Conservation (phyloP, 2,329 filamentous ascomycete genomes). For the Colletotrichum destructivum region DNA sequence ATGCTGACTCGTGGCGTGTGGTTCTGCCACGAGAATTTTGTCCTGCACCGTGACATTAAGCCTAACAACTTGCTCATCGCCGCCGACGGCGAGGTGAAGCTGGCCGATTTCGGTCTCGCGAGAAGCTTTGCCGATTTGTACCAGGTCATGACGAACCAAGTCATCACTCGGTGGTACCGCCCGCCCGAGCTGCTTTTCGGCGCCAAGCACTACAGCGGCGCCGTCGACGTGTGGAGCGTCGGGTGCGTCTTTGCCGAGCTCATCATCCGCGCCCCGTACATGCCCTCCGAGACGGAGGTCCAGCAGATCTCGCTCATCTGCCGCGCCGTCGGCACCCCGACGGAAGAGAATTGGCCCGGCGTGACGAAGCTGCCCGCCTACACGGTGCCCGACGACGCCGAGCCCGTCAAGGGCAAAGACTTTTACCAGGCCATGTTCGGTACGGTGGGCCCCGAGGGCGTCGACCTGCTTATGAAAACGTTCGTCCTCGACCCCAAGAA, state of each 20-base stretch:
- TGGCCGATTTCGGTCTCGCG: constrained; percentile 97
- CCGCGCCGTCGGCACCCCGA: constrained; percentile 89
- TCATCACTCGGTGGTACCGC: constrained; percentile 97
- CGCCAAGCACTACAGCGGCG: constrained; percentile 88
- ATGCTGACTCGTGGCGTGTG: constrained; percentile 95
- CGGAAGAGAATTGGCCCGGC: constrained; percentile 95
- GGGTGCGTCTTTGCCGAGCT: constrained; percentile 95
- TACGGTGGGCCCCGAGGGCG: constrained; percentile 84
- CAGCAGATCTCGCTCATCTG: constrained; percentile 89
- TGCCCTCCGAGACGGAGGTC: constrained; percentile 88
- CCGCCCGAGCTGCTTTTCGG: constrained; percentile 95
- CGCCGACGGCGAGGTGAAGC: constrained; percentile 91
- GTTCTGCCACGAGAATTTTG: constrained; percentile 96
- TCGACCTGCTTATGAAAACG: constrained; percentile 90
- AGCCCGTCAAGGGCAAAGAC: constrained; percentile 75
- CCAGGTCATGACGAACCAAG: constrained; percentile 89
- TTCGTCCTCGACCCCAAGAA: constrained; percentile 89
- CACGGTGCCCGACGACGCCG: constrained; percentile 75
- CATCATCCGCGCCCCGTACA: constrained; percentile 84
- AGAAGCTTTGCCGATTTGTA: constrained; percentile 91
- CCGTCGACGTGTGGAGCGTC: constrained; percentile 95
- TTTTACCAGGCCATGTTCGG: constrained; percentile 85
- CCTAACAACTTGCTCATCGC: constrained; percentile 98
- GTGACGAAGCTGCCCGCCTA: constrained; percentile 87
- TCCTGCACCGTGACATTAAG: constrained; percentile 98